Percentiles rank a stretch among this genome's conserved stretches.
Evolutionary conservation across 768 basidiomycete genomes (phyloP).

Genomic region (Amanita pallidorosea): DNA sequence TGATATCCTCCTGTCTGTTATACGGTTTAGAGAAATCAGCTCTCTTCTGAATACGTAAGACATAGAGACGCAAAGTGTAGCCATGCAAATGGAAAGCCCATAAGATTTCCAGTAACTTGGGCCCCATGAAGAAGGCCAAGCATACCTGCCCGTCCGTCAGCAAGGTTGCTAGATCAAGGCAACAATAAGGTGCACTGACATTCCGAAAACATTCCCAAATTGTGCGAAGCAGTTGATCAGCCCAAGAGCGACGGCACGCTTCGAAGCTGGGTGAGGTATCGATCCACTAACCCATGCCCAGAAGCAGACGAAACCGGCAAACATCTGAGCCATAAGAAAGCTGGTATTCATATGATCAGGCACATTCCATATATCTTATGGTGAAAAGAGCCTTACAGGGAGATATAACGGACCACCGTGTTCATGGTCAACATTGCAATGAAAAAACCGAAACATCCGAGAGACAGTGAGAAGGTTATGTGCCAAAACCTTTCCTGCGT

Average conservation of each 20-base stretch:
- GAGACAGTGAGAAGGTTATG: conserved; percentile 35
- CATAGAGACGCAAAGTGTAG: conserved; percentile 37
- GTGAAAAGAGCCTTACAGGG: conserved; percentile 33
- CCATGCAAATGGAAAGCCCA: conserved; percentile 58
- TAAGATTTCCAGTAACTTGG: conserved; percentile 63
- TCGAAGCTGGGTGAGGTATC: conserved; percentile 61
- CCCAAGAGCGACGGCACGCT: conserved; percentile 81
- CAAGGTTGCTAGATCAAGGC: background rate
- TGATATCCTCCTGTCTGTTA: background rate
- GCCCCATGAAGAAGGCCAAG: conserved; percentile 63
- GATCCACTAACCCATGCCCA: conserved; percentile 41
- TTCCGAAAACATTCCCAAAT: conserved; percentile 76
- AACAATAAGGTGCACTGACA: conserved; percentile 31
- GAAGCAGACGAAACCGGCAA: conserved; percentile 62
- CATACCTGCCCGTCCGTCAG: conserved; percentile 29
- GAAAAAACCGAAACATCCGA: conserved; percentile 61
- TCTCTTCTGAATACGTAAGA: conserved; percentile 37
- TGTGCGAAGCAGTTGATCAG: conserved; percentile 75
- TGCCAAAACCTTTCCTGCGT: conserved; percentile 65
- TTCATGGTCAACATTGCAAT: conserved; percentile 58
- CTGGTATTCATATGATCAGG: conserved; percentile 21
- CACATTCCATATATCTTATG: background rate
- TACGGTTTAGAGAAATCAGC: background rate
- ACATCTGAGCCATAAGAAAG: conserved; percentile 70
- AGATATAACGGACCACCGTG: conserved; percentile 49